Evolutionary conservation across 495 filamentous ascomycete genomes (phyloP).

Genomic region (Trypethelium eluteriae): DNA sequence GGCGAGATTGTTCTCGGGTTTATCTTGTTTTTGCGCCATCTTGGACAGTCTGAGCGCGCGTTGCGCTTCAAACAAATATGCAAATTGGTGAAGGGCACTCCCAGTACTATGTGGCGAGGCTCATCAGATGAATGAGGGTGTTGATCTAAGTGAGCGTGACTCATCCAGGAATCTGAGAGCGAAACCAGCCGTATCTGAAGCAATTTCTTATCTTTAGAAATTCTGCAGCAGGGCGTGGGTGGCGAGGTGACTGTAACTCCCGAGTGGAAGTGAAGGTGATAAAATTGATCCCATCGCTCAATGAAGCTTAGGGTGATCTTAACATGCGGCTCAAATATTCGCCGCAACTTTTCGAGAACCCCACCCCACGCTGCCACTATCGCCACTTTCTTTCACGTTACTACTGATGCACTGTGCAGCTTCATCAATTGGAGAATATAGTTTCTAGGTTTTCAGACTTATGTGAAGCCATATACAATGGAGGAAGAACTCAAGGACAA

Average conservation of each 20-base stretch:
- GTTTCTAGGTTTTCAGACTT: neutral
- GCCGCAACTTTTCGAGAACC: neutral
- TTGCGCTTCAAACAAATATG: neutral
- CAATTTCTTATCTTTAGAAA: neutral
- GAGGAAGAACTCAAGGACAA: slow-evolving; percentile 60
- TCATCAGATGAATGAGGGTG: neutral
- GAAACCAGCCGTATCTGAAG: neutral
- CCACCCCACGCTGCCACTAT: neutral
- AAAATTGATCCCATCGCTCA: neutral
- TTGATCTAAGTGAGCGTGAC: neutral
- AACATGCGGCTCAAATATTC: neutral
- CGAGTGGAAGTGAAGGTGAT: neutral
- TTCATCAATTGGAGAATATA: neutral
- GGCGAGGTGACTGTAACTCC: neutral
- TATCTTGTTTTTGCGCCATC: slow-evolving; percentile 29
- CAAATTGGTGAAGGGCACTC: neutral
- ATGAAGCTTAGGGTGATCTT: neutral
- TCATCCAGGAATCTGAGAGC: neutral
- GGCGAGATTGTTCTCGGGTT: slow-evolving; percentile 62
- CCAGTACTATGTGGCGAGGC: neutral
- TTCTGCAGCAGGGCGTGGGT: neutral
- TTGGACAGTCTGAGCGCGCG: neutral
- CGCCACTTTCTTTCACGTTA: neutral
- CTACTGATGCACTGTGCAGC: too few relatives aligned
- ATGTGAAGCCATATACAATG: neutral